Evolutionary conservation across 768 basidiomycete genomes (phyloP), one percentile per base, ranked within the genome.

Genomic region (Rhodotorula diobovata): DNA sequence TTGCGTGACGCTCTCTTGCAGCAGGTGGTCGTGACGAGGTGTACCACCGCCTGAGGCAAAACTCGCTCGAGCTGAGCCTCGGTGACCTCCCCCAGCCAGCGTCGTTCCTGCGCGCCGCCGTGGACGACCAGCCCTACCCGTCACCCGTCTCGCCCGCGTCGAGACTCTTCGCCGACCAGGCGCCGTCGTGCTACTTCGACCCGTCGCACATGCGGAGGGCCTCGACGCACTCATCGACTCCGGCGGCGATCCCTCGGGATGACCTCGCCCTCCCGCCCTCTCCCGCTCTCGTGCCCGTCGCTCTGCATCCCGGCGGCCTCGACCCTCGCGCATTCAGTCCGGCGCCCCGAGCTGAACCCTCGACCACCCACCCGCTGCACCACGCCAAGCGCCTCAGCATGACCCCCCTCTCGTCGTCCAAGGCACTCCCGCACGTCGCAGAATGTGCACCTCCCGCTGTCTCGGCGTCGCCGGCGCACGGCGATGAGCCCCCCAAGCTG

Each of bases 1-100:
- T 43, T 39, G 9, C 14, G 9, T 39, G 9, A 7, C 14, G 9
- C 9, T 18, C 8, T 14, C 11, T 12, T 43, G 41, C 41, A 43
- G 14, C 41, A 43, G 41, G 41, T 43, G n/a, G n/a, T 1, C 14
- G 12, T 3, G 35, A 39, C 37, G 23, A 63, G 50, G 56, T 55
- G 35, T 16, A 25, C 25, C 4, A 57, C 28, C 55, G 30, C 23
- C 32, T n/a, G 34, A 45, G 64, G 30, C 4, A 10, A 11, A 71
- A 71, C 61, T 71, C 70, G 20, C 62, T 69, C 46, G 70, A 57
- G 1, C 39, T 66, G 30, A 61, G 50, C 46, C 41, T 65, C 6
- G 51, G 63, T 54, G 63, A 55, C 53, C 30, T 64, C 12, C 30
- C 43, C 18, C 9, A 28, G 32, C 28, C 58, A 5, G 16, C 28